Percentiles rank a stretch among this genome's conserved stretches.
phyloP scores from a whole-genome alignment of 1,284 basidiomycete genomes.

The Cryptococcus sp. region DNA sequence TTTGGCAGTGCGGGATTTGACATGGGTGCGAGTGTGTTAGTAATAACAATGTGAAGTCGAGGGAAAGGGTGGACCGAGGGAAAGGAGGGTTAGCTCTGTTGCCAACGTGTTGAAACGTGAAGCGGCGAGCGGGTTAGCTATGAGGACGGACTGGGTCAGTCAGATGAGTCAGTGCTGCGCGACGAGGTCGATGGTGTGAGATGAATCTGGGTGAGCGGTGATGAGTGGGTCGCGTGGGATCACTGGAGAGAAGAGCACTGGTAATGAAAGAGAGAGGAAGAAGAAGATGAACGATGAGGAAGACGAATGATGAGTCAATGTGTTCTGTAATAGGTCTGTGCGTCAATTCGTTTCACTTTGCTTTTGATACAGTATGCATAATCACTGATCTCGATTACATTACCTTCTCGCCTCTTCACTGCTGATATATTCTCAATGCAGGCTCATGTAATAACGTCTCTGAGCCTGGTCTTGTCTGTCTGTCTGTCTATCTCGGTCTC shows the following conservation, averaged over 20 bases:
- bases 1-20: too few relatives aligned
- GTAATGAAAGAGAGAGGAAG: not conserved
- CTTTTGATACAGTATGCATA: constrained; percentile 1
- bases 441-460: constrained; percentile 2
- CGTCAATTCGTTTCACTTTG: not conserved
- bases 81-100: too few relatives aligned
- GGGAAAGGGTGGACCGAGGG: too few relatives aligned
- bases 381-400: constrained; percentile 1
- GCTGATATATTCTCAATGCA: constrained; percentile 5
- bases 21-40: too few relatives aligned
- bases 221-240: not conserved
- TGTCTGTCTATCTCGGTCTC: not conserved
- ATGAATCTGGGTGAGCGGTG: not conserved
- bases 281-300: not conserved
- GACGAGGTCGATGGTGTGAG: not conserved
- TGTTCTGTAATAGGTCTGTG: not conserved
- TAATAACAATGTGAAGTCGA: too few relatives aligned
- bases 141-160: not conserved
- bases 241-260: not conserved
- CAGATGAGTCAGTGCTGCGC: not conserved
- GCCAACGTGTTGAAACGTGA: too few relatives aligned
- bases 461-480: not conserved
- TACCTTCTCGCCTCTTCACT: not conserved
- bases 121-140: too few relatives aligned
- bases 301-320: not conserved